Conservation (phyloP, 129 eudicot species). For the Dittrichia graveolens region DNA sequence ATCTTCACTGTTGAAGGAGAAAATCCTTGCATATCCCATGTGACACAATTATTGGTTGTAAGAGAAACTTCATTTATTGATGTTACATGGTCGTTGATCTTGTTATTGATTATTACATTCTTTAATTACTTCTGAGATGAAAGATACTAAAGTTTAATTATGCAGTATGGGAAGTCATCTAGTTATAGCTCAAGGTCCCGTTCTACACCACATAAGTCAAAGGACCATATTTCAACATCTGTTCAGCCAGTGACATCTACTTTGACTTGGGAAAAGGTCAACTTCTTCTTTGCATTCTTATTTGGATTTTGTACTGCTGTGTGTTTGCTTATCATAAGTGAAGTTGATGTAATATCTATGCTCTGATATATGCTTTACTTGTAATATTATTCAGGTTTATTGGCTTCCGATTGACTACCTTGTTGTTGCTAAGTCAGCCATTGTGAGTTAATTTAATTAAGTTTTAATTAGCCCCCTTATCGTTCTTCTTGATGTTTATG, state of each 20-base stretch:
- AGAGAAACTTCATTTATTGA: neutral
- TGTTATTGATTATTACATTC: neutral
- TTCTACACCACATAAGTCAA: constrained; percentile 57
- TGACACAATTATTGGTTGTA: neutral
- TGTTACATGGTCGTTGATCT: constrained; percentile 11
- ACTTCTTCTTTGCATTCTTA: constrained; percentile 11
- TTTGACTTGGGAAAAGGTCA: constrained; percentile 81
- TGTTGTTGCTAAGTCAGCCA: constrained; percentile 77
- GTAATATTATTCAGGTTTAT: constrained; percentile 59
- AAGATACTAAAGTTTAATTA: constrained; percentile 19
- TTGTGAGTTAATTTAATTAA: constrained; percentile 53
- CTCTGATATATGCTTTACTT: constrained; percentile 11
- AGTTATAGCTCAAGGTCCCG: constrained; percentile 75
- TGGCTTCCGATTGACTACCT: constrained; percentile 92
- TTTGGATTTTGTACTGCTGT: neutral
- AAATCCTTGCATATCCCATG: too few relatives aligned
- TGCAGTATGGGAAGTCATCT: constrained; percentile 55
- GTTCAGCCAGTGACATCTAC: constrained; percentile 44
- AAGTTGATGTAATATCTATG: constrained; percentile 9
- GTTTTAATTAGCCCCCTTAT: neutral
- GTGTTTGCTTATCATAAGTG: constrained; percentile 21
- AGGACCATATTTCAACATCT: constrained; percentile 46
- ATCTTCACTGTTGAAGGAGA: too few relatives aligned
- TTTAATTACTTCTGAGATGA: constrained; percentile 1
- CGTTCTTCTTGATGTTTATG: constrained; percentile 1